phyloP scores from a whole-genome alignment of 345 rosid genomes.

The Alliaria petiolata region DNA sequence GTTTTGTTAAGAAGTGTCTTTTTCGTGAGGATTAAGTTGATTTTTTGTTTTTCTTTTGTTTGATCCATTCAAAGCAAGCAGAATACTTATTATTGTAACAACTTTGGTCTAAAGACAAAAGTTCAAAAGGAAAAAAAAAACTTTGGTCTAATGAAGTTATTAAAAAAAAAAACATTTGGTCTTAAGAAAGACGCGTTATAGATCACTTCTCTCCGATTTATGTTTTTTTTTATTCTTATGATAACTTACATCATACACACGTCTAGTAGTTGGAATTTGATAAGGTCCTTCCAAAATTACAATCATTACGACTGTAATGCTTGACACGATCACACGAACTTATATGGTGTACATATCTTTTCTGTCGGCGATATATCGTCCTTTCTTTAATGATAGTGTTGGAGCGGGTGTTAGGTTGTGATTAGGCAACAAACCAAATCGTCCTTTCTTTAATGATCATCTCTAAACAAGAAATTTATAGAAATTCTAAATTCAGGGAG shows the following conservation, averaged over 20 bases:
- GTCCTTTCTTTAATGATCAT: neutral
- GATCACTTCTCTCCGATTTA: neutral
- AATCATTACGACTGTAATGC: slow-evolving; percentile 13
- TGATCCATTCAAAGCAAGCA: slow-evolving; percentile 3
- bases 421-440: neutral
- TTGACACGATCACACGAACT: slow-evolving; percentile 25
- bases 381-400: neutral
- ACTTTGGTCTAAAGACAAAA: slow-evolving; percentile 2
- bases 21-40: slow-evolving; percentile 1
- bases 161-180: neutral
- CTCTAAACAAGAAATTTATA: neutral
- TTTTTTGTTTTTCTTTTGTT: slow-evolving; percentile 1
- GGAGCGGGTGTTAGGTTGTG: no score
- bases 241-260: slow-evolving; percentile 1
- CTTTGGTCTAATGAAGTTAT: no score
- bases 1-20: neutral
- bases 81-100: neutral
- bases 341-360: neutral
- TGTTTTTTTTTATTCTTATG: neutral
- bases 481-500: neutral
- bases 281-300: neutral
- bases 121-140: no score
- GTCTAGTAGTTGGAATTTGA: neutral
- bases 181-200: slow-evolving; percentile 4
- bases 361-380: neutral